Evolutionary conservation across 2,329 filamentous ascomycete genomes (phyloP).

Genomic region (Calonectria pauciramosa): DNA sequence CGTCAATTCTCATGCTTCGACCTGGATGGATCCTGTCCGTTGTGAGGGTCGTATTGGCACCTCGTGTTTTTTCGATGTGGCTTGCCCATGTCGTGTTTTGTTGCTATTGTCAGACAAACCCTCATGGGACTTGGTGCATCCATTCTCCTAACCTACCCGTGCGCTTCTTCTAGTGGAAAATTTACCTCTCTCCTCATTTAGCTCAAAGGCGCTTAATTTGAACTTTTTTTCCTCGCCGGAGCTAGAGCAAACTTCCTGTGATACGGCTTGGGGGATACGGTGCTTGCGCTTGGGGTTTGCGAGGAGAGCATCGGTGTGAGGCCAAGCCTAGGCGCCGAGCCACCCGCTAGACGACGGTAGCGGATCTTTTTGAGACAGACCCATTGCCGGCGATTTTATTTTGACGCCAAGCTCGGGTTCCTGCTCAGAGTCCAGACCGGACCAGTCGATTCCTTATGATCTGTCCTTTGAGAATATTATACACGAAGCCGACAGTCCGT

Average conservation of each 20-base stretch:
- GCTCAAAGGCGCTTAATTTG: not conserved
- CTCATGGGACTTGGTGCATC: constrained; percentile 18
- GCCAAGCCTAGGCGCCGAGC: not conserved
- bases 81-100: constrained; percentile 31
- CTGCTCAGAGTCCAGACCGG: constrained; percentile 25
- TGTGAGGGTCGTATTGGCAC: constrained; percentile 41
- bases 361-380: constrained; percentile 2
- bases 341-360: not conserved
- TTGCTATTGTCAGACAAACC: constrained; percentile 24
- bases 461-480: not conserved
- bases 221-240: not conserved
- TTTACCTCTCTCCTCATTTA: not conserved
- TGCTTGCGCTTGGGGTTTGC: not conserved
- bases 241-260: not conserved
- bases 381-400: not conserved
- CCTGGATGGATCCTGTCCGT: constrained; percentile 12
- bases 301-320: not conserved
- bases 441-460: not conserved
- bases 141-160: constrained; percentile 29
- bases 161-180: not conserved
- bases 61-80: constrained; percentile 39
- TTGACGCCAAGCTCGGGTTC: constrained; percentile 3
- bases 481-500: not conserved
- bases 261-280: not conserved
- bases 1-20: constrained; percentile 3